Percentiles rank a stretch among this genome's conserved stretches.
Evolutionary conservation across 2,329 filamentous ascomycete species (phyloP).

Genomic region (Bipolaris oryzae): DNA sequence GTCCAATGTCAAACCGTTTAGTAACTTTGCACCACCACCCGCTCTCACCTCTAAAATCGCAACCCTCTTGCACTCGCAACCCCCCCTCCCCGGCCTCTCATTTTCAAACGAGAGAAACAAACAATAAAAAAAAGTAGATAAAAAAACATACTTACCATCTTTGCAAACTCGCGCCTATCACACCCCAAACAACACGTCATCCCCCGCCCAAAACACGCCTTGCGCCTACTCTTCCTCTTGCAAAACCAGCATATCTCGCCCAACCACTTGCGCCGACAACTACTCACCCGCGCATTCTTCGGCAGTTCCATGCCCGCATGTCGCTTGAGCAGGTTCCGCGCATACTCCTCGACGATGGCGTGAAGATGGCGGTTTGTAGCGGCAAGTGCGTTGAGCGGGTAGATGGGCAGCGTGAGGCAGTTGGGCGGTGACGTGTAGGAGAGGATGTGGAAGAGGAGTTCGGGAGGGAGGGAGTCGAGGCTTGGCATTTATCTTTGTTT

Average conservation of each 20-base stretch:
- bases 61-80: no score
- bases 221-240: constrained; percentile 30
- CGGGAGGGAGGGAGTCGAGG: constrained; percentile 33
- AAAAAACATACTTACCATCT: no score
- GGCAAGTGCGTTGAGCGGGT: constrained; percentile 34
- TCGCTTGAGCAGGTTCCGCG: constrained; percentile 33
- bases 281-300: constrained; percentile 20
- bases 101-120: neutral
- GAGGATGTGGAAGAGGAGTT: constrained; percentile 39
- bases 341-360: constrained; percentile 38
- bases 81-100: no score
- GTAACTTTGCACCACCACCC: no score
- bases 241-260: constrained; percentile 36
- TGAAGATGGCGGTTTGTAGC: constrained; percentile 32
- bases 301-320: constrained; percentile 26
- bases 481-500: constrained; percentile 11
- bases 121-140: neutral
- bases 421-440: constrained; percentile 24
- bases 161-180: constrained; percentile 33
- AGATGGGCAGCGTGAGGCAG: constrained; percentile 2
- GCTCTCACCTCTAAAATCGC: no score
- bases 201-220: constrained; percentile 29
- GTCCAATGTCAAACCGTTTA: no score
- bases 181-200: constrained; percentile 37
- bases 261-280: constrained; percentile 35